These are phyloP conservation scores for Pulveroboletus sp. DNA, from an alignment of 768 basidiomycete genomes.

Conservation along the genomic window DNA sequence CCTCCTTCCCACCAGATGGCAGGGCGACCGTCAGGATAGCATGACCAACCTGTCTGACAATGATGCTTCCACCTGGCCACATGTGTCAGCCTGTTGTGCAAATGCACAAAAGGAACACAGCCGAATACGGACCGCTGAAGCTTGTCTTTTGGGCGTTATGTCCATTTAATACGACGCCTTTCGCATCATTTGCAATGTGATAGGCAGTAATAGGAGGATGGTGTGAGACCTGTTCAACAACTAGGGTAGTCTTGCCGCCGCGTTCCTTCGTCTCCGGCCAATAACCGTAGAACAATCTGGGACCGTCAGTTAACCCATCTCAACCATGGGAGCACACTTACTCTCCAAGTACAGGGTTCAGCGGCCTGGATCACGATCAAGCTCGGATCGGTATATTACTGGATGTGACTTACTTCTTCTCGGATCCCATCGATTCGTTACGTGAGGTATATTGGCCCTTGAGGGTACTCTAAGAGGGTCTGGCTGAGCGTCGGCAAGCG, in stretches of 20 bases:
- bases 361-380: slow-evolving; percentile 50
- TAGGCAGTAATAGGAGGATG: slow-evolving; percentile 89
- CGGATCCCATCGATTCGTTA: slow-evolving; percentile 93
- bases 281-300: slow-evolving; percentile 77
- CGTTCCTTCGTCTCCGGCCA: slow-evolving; percentile 71
- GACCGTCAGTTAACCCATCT: slow-evolving; percentile 1
- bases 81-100: slow-evolving; percentile 1
- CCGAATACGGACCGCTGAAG: slow-evolving; percentile 59
- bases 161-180: slow-evolving; percentile 73
- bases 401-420: slow-evolving; percentile 76
- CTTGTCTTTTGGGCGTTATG: slow-evolving; percentile 95
- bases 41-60: slow-evolving; percentile 95
- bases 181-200: slow-evolving; percentile 74
- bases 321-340: slow-evolving; percentile 35
- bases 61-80: slow-evolving; percentile 56
- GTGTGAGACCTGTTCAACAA: slow-evolving; percentile 96
- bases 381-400: slow-evolving; percentile 1
- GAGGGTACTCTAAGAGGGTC: slow-evolving; percentile 64
- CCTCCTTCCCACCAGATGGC: slow-evolving; percentile 52
- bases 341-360: slow-evolving; percentile 96
- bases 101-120: neutral
- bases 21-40: slow-evolving; percentile 71
- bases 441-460: slow-evolving; percentile 94
- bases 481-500: slow-evolving; percentile 1
- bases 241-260: slow-evolving; percentile 75